Evolutionary conservation across 768 basidiomycete species (phyloP), one percentile per base, ranked within the genome.

Genomic region (Hericium erinaceus): DNA sequence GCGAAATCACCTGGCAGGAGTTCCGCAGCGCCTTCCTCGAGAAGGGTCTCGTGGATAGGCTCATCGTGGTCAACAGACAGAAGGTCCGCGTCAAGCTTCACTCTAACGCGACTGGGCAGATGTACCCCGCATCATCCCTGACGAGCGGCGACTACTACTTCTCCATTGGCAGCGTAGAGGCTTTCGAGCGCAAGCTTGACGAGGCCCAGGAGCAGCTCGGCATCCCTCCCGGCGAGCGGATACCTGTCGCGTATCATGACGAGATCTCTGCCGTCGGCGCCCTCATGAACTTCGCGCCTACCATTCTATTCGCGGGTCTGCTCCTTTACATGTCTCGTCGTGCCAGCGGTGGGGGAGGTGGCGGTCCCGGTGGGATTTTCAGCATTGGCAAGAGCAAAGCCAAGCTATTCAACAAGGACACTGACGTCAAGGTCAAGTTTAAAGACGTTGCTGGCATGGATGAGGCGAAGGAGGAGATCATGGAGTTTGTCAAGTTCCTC

Each of bases 1-100:
- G 89, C 58, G 97, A 99, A 74, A 98, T 99, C 64, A 99, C 97
- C 61, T 99, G 97, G 95, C 95, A 98, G 73, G 97, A 98, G 72
- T 99, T 99, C 77, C 85, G 94, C 54, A 95, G 92, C 48, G 92
- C 93, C 10, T 92, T 99, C 77, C 86, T 99, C 49, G 89, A 95
- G 72, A 94, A 95, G 68, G 95, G 93, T 46, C 81, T 98, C 55
- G 95, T 99, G 39, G 94, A 98, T 64, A 93, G 85, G 66, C 84
- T 98, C 57, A 81, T 84, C 55, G 95, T 98, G 58, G 81, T 98
- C 68, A 98, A 98, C 70, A 83, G 92, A 28, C 82, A 82, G 60
- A 88, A 81, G 67, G 95, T 98, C 57, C 89, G 95, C 57, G 86
- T 98, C 65, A 89, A 92, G 69, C 78, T 98, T 13, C 94, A 95